phyloP scores from a whole-genome alignment of 2,329 filamentous ascomycete species.

The Trichoderma sp. region DNA sequence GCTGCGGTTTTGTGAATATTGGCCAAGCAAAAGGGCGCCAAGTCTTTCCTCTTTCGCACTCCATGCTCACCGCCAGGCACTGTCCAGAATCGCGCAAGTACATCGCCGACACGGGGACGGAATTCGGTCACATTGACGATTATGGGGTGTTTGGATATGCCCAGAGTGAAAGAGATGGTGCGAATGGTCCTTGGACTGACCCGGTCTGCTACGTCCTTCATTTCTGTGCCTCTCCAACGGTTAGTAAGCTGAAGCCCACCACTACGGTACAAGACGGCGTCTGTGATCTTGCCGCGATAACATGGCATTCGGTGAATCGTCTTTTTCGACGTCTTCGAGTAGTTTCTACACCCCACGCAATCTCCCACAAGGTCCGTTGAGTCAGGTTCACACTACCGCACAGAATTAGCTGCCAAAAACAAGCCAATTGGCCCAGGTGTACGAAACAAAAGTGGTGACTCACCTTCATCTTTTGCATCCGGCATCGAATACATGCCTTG shows the following conservation, averaged over 20 bases:
- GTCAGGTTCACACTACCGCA: constrained; percentile 46
- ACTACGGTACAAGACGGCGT: constrained; percentile 47
- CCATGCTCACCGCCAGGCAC: constrained; percentile 36
- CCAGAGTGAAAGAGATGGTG: constrained; percentile 47
- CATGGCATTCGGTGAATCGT: constrained; percentile 53
- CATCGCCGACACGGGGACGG: constrained; percentile 43
- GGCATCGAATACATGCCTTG: constrained; percentile 51
- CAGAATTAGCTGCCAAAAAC: not conserved
- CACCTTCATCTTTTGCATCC: constrained; percentile 50
- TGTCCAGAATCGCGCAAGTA: constrained; percentile 46
- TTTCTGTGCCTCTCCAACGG: constrained; percentile 47
- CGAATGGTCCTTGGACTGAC: constrained; percentile 32
- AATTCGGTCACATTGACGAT: constrained; percentile 49
- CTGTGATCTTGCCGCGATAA: constrained; percentile 48
- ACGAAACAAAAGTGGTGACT: constrained; percentile 31
- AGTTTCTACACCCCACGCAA: constrained; percentile 48
- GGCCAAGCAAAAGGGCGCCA: constrained; percentile 48
- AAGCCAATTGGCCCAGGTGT: not conserved
- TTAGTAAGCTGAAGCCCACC: constrained; percentile 50
- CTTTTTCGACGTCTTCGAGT: constrained; percentile 49
- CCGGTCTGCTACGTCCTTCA: constrained; percentile 48
- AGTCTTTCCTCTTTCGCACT: constrained; percentile 37
- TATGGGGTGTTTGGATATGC: constrained; percentile 44
- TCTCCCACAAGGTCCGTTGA: constrained; percentile 37
- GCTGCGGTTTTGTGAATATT: constrained; percentile 43